Evolutionary conservation across 768 basidiomycete genomes (phyloP).

Genomic region (Termitomyces sp.): DNA sequence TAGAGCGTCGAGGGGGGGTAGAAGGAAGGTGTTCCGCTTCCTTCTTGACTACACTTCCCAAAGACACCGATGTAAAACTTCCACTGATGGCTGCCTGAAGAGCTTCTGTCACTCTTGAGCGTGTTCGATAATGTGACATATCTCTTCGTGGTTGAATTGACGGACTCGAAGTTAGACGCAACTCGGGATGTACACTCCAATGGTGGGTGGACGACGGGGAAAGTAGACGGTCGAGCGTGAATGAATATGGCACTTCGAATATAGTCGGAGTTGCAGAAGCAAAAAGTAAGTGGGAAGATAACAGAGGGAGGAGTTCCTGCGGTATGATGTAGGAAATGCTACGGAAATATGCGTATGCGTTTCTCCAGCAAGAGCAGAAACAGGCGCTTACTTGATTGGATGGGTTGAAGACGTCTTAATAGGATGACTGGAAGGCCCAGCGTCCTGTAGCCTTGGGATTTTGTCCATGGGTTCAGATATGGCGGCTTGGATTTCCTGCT

Average conservation of each 20-base stretch:
- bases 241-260: conserved; percentile 37
- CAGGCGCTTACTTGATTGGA: conserved; percentile 69
- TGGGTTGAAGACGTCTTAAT: conserved; percentile 75
- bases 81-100: conserved; percentile 34
- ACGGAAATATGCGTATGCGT: not conserved
- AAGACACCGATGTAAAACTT: conserved; percentile 15
- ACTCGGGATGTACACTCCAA: conserved; percentile 4
- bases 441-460: not conserved
- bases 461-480: conserved; percentile 38
- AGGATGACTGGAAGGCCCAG: conserved; percentile 1
- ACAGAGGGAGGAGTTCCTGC: conserved; percentile 44
- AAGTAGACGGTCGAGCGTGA: conserved; percentile 39
- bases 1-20: not conserved
- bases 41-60: not conserved
- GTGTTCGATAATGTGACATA: conserved; percentile 15
- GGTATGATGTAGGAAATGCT: conserved; percentile 67
- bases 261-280: conserved; percentile 32
- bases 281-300: conserved; percentile 40
- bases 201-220: conserved; percentile 14
- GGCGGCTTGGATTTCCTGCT: conserved; percentile 47
- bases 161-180: not conserved
- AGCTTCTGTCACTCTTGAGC: conserved; percentile 24
- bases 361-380: conserved; percentile 6
- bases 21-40: not conserved
- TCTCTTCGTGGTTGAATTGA: conserved; percentile 12